These are phyloP conservation scores for Pseudogymnoascus sp. DNA, from an alignment of 2,329 filamentous ascomycete genomes.

Conservation along the genomic window DNA sequence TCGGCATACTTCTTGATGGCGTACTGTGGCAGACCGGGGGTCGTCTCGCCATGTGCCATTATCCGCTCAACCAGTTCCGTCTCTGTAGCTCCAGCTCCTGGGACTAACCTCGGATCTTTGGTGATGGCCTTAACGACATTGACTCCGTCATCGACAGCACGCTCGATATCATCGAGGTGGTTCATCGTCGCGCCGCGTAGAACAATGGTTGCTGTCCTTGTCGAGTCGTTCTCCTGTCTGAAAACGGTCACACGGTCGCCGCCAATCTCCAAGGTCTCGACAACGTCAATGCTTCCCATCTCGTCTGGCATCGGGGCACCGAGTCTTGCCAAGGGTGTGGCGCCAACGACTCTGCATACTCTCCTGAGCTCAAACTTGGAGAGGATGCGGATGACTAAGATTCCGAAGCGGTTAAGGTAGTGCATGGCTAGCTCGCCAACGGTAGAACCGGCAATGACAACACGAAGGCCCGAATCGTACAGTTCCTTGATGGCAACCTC, in stretches of 20 bases:
- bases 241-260: constrained; percentile 98
- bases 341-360: constrained; percentile 90
- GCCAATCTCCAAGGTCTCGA: constrained; percentile 95
- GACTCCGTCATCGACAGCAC: constrained; percentile 94
- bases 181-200: constrained; percentile 95
- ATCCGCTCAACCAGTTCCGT: constrained; percentile 90
- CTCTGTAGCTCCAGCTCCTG: constrained; percentile 90
- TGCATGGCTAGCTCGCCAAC: constrained; percentile 93
- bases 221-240: constrained; percentile 88
- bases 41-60: constrained; percentile 84
- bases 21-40: constrained; percentile 86
- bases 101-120: constrained; percentile 81
- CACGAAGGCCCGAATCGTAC: constrained; percentile 84
- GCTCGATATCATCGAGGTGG: constrained; percentile 93
- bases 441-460: constrained; percentile 86
- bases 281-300: constrained; percentile 90
- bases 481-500: constrained; percentile 91
- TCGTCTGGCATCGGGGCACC: constrained; percentile 99
- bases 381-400: constrained; percentile 91
- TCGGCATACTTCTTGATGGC: constrained; percentile 96
- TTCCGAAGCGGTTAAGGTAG: constrained; percentile 95
- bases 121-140: constrained; percentile 99
- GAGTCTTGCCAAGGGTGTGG: constrained; percentile 88
- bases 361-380: constrained; percentile 96
- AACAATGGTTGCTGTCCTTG: constrained; percentile 87